A percentile compares a stretch with the other conserved stretches of the same genome.
Conservation (phyloP, 129 eudicot species). For the Oenanthe sinensis region DNA sequence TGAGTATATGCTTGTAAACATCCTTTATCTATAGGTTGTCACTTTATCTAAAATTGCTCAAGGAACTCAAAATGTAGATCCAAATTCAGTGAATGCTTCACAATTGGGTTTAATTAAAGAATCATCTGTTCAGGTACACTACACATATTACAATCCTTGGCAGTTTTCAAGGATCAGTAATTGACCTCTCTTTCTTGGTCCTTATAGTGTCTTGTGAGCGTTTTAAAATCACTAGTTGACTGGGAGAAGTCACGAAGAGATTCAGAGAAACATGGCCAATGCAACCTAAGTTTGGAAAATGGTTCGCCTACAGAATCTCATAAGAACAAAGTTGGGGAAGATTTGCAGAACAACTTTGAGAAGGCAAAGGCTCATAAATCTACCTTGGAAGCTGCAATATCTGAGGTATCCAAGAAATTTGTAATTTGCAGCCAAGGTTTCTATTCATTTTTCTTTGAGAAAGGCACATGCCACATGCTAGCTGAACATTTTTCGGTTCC, state of each 20-base stretch:
- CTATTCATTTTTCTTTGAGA: background rate
- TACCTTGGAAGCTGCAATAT: constrained; percentile 84
- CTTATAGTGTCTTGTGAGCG: constrained; percentile 81
- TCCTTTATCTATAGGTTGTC: constrained; percentile 58
- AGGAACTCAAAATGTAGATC: constrained; percentile 87
- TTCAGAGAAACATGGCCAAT: constrained; percentile 43
- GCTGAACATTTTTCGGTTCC: background rate
- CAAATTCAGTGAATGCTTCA: constrained; percentile 67
- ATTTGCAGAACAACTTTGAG: constrained; percentile 67
- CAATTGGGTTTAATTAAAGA: constrained; percentile 68
- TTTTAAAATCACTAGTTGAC: constrained; percentile 75
- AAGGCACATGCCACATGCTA: background rate
- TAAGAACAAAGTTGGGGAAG: constrained; percentile 37
- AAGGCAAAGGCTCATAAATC: constrained; percentile 92
- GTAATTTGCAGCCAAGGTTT: background rate
- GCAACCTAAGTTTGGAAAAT: constrained; percentile 29
- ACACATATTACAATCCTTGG: background rate
- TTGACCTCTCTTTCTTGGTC: constrained; percentile 14
- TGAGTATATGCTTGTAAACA: constrained; percentile 4
- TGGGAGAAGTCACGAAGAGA: constrained; percentile 84
- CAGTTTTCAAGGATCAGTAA: background rate
- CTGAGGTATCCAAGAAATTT: constrained; percentile 45
- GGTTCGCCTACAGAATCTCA: constrained; percentile 34
- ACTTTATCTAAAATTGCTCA: constrained; percentile 86
- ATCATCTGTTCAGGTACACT: constrained; percentile 78